A percentile compares a stretch with the other conserved stretches of the same genome.
Conservation (phyloP, 2,329 filamentous ascomycete genomes). For the Botrytis fabae region DNA sequence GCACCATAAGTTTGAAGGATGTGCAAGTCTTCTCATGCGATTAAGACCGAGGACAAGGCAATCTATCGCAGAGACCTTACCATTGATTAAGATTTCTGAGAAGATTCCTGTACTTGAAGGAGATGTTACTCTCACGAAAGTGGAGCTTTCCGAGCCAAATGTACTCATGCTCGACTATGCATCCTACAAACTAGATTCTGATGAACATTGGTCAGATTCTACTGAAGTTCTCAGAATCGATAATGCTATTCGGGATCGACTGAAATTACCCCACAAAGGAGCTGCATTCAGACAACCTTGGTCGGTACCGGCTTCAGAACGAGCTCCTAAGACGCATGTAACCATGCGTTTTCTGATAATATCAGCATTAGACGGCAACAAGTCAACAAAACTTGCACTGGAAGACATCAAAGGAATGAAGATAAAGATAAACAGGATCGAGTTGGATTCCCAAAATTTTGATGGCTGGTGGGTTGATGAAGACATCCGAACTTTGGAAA, state of each 20-base stretch:
- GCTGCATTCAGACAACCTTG: slow-evolving; percentile 39
- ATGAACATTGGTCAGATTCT: slow-evolving; percentile 28
- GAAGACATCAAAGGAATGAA: slow-evolving; percentile 34
- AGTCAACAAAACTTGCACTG: slow-evolving; percentile 32
- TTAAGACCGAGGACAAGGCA: slow-evolving; percentile 26
- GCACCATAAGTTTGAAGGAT: slow-evolving; percentile 38
- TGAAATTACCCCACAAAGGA: slow-evolving; percentile 37
- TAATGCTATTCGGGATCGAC: slow-evolving; percentile 35
- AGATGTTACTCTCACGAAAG: slow-evolving; percentile 17
- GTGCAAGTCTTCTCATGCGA: slow-evolving; percentile 37
- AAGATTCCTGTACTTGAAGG: slow-evolving; percentile 17
- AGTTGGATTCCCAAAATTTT: slow-evolving; percentile 15
- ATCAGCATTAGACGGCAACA: slow-evolving; percentile 28
- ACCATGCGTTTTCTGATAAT: slow-evolving; percentile 36
- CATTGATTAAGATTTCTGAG: not conserved
- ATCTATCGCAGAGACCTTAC: not conserved
- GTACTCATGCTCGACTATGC: slow-evolving; percentile 41
- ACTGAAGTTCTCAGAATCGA: slow-evolving; percentile 39
- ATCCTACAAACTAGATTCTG: slow-evolving; percentile 33
- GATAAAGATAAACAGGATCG: slow-evolving; percentile 32
- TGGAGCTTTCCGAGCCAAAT: slow-evolving; percentile 39
- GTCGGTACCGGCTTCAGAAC: slow-evolving; percentile 31
- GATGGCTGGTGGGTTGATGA: slow-evolving; percentile 41
- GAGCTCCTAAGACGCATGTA: slow-evolving; percentile 30
- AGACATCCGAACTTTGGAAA: slow-evolving; percentile 34